Percentiles rank a stretch among this genome's conserved stretches.
phyloP scores from a whole-genome alignment of 2,329 filamentous ascomycete genomes.

The Aspergillus awamori region DNA sequence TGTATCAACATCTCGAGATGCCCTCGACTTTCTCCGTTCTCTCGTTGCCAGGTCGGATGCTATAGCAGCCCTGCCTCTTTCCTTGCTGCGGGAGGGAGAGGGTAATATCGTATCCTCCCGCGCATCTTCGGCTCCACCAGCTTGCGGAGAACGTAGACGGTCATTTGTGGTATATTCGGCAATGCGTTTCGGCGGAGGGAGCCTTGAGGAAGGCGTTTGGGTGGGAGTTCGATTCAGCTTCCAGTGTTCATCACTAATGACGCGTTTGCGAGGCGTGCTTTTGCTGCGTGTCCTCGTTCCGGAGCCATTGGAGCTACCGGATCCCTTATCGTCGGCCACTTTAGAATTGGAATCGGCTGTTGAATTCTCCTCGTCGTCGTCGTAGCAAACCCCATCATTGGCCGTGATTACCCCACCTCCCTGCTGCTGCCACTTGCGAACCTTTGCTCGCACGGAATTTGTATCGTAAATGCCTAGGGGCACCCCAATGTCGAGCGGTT shows the following conservation, averaged over 20 bases:
- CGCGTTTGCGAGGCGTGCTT: constrained; percentile 81
- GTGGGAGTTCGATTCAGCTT: constrained; percentile 57
- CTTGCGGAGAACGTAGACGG: constrained; percentile 27
- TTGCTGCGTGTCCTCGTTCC: constrained; percentile 47
- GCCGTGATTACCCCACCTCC: constrained; percentile 68
- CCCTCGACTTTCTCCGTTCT: constrained; percentile 29
- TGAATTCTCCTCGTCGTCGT: constrained; percentile 54
- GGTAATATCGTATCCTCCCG: constrained; percentile 29
- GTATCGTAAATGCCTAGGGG: constrained; percentile 63
- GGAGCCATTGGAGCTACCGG: constrained; percentile 21
- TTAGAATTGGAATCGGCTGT: constrained; percentile 30
- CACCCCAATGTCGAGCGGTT: constrained; percentile 50
- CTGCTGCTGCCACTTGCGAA: constrained; percentile 81
- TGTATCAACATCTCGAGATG: constrained; percentile 25
- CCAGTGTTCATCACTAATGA: constrained; percentile 91
- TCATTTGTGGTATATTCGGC: constrained; percentile 43
- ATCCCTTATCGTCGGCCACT: constrained; percentile 27
- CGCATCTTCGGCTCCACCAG: constrained; percentile 30
- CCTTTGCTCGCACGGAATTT: constrained; percentile 73
- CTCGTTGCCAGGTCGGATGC: constrained; percentile 27
- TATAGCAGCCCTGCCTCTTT: constrained; percentile 33
- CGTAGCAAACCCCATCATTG: constrained; percentile 60
- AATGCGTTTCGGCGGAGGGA: constrained; percentile 47
- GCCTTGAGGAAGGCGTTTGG: constrained; percentile 43
- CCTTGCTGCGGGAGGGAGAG: constrained; percentile 29